These are phyloP conservation scores for Globisporangium cederbergense DNA, from an alignment of 352 stramenopile species.

Conservation along the genomic window DNA sequence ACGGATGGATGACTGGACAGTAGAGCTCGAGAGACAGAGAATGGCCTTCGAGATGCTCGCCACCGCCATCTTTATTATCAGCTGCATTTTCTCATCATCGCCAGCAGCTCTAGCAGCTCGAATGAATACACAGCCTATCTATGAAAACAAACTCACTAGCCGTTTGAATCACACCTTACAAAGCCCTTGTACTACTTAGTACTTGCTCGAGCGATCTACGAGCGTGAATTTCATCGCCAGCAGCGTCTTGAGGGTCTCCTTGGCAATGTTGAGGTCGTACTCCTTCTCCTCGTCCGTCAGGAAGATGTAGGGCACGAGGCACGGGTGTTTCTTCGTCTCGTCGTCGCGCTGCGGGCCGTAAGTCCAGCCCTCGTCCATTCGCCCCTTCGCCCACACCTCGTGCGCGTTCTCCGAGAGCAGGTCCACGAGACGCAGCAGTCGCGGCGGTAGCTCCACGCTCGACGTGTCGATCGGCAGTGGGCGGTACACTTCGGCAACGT, in stretches of 20 bases:
- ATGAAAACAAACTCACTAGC: neutral
- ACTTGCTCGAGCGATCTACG: constrained; percentile 63
- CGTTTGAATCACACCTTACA: neutral
- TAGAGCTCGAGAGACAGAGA: neutral
- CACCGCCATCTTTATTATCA: constrained; percentile 1
- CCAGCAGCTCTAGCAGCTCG: neutral
- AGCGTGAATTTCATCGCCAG: constrained; percentile 86
- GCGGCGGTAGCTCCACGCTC: constrained; percentile 56
- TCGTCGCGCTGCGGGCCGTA: constrained; percentile 81
- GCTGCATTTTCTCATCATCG: neutral
- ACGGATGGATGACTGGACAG: neutral
- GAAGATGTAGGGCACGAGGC: constrained; percentile 86
- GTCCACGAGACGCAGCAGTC: constrained; percentile 71
- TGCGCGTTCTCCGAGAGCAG: constrained; percentile 83
- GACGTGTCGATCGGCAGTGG: constrained; percentile 78
- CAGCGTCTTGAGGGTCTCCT: constrained; percentile 86
- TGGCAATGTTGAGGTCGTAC: constrained; percentile 87
- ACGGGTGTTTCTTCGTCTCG: constrained; percentile 75
- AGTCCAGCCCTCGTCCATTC: constrained; percentile 87
- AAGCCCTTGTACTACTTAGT: constrained; percentile 20
- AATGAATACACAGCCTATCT: neutral
- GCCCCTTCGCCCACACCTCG: constrained; percentile 83
- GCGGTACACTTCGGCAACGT: constrained; percentile 53
- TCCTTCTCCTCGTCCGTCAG: constrained; percentile 88
- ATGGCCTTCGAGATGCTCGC: neutral